Evolutionary conservation across 176 grass and related monocot genomes (phyloP).

Genomic region (Triticum aestivum): DNA sequence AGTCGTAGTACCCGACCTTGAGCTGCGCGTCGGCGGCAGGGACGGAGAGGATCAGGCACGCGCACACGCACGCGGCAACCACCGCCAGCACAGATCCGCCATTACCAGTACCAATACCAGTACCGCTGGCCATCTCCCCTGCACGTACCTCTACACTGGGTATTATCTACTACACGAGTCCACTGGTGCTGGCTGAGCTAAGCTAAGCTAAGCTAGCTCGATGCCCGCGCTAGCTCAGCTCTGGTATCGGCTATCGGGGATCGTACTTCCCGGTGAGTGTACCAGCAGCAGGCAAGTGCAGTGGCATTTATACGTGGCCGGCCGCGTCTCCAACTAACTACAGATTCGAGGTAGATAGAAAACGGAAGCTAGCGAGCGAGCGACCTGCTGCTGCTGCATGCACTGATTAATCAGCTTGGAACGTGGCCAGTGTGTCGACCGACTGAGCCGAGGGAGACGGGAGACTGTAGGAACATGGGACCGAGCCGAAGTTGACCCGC

Average conservation of each 20-base stretch:
- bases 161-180: not conserved
- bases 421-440: not conserved
- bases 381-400: not conserved
- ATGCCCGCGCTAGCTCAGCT: not conserved
- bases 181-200: not conserved
- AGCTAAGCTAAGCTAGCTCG: not conserved
- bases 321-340: not conserved
- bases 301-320: constrained; percentile 12
- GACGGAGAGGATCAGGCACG: not conserved
- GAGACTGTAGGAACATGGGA: not conserved
- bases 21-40: constrained; percentile 4
- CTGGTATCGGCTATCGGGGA: not conserved
- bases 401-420: not conserved
- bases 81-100: not conserved
- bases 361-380: not conserved
- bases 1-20: constrained; percentile 36
- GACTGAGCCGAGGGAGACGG: not conserved
- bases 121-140: not conserved
- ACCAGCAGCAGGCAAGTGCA: not conserved
- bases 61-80: not conserved
- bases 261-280: not conserved
- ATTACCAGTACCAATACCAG: not conserved
- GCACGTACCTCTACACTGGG: not conserved
- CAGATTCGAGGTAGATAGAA: not conserved
- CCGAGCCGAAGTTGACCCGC: not conserved